Base-by-base conservation (phyloP, 805 yeast genomes). In the Kuraishia ogatae region DNA sequence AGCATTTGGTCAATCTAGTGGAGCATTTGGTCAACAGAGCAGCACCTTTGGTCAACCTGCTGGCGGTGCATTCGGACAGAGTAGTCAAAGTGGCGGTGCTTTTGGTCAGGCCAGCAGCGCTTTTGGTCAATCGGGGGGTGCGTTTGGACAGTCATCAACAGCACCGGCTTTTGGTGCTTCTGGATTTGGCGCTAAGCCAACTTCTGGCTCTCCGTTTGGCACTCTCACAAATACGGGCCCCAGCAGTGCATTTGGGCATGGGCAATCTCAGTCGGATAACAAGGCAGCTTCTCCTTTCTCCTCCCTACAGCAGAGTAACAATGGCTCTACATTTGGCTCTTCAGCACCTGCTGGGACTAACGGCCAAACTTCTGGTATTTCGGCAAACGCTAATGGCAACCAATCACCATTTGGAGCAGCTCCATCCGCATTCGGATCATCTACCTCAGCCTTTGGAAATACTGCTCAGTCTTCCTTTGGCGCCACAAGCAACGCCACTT, bases 21-120 rank as follows among this genome's bases (percentile, higher is more conserved):
- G 28, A 7, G 35, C 50, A 19, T 20, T 19, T 11, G 35, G 49
- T 6, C 53, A 48, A 10, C 35, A 49, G 19, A 39, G 39, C 23
- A 48, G 53, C 10, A 50, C 29, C 39, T 51, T 51, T 39, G 53
- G 53, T 17, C 48, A 47, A 20, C 8, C 53, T 4, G 7, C 11
- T 15, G 35, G 26, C 43, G 28, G 46, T 20, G 48, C 53, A 15
- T 51, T 51, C 22, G 53, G 48, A 1, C 35, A 23, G 35, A 17
- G 48, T 26, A 6, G 8, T 26, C 29, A 26, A 35, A 11, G 43
- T 19, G 29, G 39, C 35, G 35, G 43, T 35, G 43, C 43, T 15
- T 35, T 35, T 35, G 43, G 43, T 15, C 43, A 35, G 24, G 2
- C 50, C 6, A 48, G 28, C 7, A 10, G 20, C 3, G 50, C 35